These are phyloP conservation scores for Backusella psychrophila DNA, from an alignment of 192 early-diverging fungal genomes.

Conservation along the genomic window DNA sequence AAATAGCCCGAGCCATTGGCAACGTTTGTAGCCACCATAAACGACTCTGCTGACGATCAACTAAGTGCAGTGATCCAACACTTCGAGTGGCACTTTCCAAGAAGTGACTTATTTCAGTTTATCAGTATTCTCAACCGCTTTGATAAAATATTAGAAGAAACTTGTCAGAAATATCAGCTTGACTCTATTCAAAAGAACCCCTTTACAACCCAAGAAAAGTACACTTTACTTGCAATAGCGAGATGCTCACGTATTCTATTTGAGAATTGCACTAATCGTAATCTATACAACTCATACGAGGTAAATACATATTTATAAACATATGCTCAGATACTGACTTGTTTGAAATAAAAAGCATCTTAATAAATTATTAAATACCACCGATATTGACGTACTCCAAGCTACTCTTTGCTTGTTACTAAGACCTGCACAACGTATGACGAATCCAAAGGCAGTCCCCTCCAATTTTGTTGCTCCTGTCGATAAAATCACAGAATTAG, in stretches of 20 bases:
- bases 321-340: neutral
- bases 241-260: slow-evolving; percentile 76
- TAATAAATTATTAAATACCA: slow-evolving; percentile 70
- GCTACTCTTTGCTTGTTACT: slow-evolving; percentile 73
- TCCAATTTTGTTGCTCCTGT: slow-evolving; percentile 55
- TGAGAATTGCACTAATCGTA: slow-evolving; percentile 94
- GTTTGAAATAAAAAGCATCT: slow-evolving; percentile 57
- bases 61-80: slow-evolving; percentile 52
- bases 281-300: slow-evolving; percentile 90
- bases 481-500: slow-evolving; percentile 55
- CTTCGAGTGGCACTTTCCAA: slow-evolving; percentile 74
- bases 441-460: slow-evolving; percentile 67
- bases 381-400: slow-evolving; percentile 79
- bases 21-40: slow-evolving; percentile 46
- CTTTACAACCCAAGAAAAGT: slow-evolving; percentile 54
- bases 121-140: slow-evolving; percentile 90
- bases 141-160: slow-evolving; percentile 72
- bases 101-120: slow-evolving; percentile 95
- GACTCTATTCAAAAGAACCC: slow-evolving; percentile 58
- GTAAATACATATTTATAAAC: slow-evolving; percentile 37
- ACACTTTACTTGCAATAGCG: slow-evolving; percentile 62
- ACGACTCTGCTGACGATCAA: slow-evolving; percentile 47
- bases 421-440: slow-evolving; percentile 87
- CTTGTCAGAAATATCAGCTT: slow-evolving; percentile 62
- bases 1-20: slow-evolving; percentile 52